phyloP scores from a whole-genome alignment of 2,329 filamentous ascomycete species.

The Aureobasidium mangrovei region DNA sequence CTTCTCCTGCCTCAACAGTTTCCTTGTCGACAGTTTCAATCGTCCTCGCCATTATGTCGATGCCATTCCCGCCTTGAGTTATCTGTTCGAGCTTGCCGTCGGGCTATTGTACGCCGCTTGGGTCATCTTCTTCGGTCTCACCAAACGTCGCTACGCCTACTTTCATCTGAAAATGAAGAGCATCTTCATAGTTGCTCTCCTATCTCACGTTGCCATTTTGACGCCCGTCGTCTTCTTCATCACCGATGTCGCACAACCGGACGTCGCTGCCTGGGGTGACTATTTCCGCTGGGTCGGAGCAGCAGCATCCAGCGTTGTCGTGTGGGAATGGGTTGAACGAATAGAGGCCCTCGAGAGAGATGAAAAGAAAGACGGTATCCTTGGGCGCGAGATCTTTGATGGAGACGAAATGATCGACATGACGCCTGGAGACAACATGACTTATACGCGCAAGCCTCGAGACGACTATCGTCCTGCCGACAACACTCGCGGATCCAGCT shows the following conservation, averaged over 20 bases:
- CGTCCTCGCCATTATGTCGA: constrained; percentile 73
- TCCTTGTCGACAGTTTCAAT: constrained; percentile 51
- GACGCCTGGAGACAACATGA: constrained; percentile 49
- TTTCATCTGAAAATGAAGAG: constrained; percentile 88
- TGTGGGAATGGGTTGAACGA: constrained; percentile 96
- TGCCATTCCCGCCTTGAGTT: constrained; percentile 82
- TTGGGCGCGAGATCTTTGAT: constrained; percentile 85
- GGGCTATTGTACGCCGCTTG: constrained; percentile 84
- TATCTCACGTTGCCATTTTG: constrained; percentile 73
- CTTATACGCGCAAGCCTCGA: constrained; percentile 27
- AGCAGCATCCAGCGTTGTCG: constrained; percentile 87
- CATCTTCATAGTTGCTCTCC: constrained; percentile 67
- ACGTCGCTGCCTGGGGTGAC: constrained; percentile 86
- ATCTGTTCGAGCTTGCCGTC: constrained; percentile 80
- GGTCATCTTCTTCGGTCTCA: constrained; percentile 89
- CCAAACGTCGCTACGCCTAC: constrained; percentile 83
- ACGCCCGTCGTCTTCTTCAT: constrained; percentile 92
- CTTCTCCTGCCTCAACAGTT: constrained; percentile 88
- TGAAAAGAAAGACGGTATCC: constrained; percentile 86
- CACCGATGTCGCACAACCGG: constrained; percentile 75
- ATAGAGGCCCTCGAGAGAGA: constrained; percentile 89
- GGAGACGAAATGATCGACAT: constrained; percentile 84
- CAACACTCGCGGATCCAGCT: constrained; percentile 19
- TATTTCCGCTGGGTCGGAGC: constrained; percentile 96
- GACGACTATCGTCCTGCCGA: constrained; percentile 17